Evolutionary conservation across 495 filamentous ascomycete genomes (phyloP).

Genomic region (Penicillium daleae): DNA sequence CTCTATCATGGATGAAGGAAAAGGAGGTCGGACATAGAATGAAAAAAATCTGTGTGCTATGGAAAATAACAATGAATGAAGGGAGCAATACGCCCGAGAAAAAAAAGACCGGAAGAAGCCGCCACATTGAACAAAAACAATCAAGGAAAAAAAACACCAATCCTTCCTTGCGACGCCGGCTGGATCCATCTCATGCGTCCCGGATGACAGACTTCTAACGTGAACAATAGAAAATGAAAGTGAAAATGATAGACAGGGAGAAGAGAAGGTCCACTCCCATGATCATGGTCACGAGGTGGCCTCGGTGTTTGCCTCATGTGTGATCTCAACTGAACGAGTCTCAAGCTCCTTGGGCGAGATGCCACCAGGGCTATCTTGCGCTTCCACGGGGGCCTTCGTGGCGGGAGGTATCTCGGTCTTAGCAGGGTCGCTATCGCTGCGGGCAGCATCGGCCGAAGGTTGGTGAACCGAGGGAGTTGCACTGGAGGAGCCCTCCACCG

Average conservation of each 20-base stretch:
- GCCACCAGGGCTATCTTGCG: conserved; percentile 18
- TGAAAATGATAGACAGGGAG: background rate
- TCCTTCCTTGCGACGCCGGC: conserved; percentile 26
- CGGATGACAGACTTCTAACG: background rate
- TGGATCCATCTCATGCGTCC: conserved; percentile 29
- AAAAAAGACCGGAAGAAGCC: background rate
- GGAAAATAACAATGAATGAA: conserved; percentile 1
- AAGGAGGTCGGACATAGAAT: background rate
- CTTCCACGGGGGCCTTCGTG: conserved; percentile 15
- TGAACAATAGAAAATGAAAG: conserved; percentile 13
- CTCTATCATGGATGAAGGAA: background rate
- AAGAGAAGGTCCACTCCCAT: background rate
- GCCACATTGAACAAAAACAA: background rate
- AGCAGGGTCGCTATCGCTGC: background rate
- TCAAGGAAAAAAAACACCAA: background rate
- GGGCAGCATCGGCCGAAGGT: conserved; percentile 4
- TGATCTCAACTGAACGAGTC: conserved; percentile 45
- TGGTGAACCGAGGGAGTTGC: conserved; percentile 27
- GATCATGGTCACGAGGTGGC: conserved; percentile 32
- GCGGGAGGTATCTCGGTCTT: background rate
- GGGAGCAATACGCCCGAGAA: background rate
- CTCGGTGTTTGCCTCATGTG: conserved; percentile 30
- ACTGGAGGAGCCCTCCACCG: conserved; percentile 35
- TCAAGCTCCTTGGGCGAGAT: conserved; percentile 44
- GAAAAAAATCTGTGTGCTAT: background rate